phyloP scores from a whole-genome alignment of 768 basidiomycete species.

The Trametes maxima region DNA sequence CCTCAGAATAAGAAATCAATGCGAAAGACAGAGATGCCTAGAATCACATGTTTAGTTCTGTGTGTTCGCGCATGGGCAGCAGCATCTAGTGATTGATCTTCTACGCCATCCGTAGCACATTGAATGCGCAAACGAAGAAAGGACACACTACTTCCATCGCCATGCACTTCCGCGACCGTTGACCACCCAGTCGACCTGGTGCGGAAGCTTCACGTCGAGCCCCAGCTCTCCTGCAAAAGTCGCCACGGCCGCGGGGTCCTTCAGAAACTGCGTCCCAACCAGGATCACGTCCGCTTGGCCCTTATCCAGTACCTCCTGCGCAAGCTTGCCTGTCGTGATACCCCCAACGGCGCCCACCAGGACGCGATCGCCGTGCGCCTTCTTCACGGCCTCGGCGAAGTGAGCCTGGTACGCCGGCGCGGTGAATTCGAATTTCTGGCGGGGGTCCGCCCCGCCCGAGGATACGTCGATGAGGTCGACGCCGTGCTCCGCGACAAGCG shows the following conservation, averaged over 20 bases:
- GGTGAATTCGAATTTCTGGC: slow-evolving; percentile 45
- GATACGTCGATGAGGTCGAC: slow-evolving; percentile 79
- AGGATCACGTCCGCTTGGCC: slow-evolving; percentile 57
- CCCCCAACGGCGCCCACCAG: slow-evolving; percentile 59
- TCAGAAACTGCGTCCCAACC: slow-evolving; percentile 46
- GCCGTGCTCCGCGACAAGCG: slow-evolving; percentile 61
- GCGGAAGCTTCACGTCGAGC: slow-evolving; percentile 46
- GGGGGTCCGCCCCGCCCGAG: slow-evolving; percentile 56
- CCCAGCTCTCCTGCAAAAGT: slow-evolving; percentile 54
- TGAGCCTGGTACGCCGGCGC: slow-evolving; percentile 22
- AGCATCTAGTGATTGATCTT: not conserved
- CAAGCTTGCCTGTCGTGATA: slow-evolving; percentile 54
- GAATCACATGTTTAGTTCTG: no score
- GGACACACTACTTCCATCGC: not conserved
- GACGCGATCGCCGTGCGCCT: slow-evolving; percentile 42
- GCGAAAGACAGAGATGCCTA: no score
- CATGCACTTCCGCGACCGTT: not conserved
- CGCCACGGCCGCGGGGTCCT: slow-evolving; percentile 50
- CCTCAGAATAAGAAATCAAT: no score
- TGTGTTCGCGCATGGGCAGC: no score
- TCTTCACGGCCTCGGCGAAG: slow-evolving; percentile 36
- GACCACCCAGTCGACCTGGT: slow-evolving; percentile 57
- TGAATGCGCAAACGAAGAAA: not conserved
- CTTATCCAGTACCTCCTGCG: slow-evolving; percentile 58
- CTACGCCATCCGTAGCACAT: not conserved